These are phyloP conservation scores for Trematosphaeria pertusa DNA, from an alignment of 2,329 filamentous ascomycete genomes.

Conservation along the genomic window DNA sequence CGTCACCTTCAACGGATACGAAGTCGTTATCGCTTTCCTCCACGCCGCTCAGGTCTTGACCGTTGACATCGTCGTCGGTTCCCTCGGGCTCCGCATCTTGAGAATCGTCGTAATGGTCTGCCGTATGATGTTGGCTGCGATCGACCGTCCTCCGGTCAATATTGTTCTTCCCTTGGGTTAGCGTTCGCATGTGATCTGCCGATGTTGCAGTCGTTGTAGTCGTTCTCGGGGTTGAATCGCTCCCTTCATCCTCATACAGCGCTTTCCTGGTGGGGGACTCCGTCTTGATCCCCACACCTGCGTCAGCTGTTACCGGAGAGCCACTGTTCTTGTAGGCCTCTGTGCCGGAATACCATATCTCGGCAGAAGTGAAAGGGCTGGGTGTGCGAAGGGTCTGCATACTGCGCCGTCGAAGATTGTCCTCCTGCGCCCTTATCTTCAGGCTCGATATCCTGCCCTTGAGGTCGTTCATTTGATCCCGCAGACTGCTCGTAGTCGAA, in stretches of 20 bases:
- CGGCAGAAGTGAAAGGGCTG: conserved; percentile 80
- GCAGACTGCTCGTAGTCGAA: conserved; percentile 76
- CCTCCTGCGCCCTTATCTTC: conserved; percentile 78
- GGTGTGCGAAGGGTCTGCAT: conserved; percentile 76
- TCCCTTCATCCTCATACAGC: conserved; percentile 27
- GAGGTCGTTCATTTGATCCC: conserved; percentile 84
- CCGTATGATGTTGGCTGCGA: not conserved
- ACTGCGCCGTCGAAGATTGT: conserved; percentile 79
- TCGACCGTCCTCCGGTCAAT: no score
- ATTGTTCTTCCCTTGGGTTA: not conserved
- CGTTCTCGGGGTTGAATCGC: conserved; percentile 16
- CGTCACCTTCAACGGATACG: conserved; percentile 42
- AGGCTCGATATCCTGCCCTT: conserved; percentile 84
- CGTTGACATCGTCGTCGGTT: not conserved
- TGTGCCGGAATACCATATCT: conserved; percentile 61
- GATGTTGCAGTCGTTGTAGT: conserved; percentile 6
- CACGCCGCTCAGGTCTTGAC: conserved; percentile 33
- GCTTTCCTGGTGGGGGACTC: conserved; percentile 31
- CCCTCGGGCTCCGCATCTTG: no score
- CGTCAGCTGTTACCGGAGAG: conserved; percentile 32
- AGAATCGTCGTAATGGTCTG: not conserved
- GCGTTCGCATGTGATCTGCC: not conserved
- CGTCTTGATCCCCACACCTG: conserved; percentile 38
- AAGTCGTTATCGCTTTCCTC: conserved; percentile 50
- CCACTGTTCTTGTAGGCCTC: conserved; percentile 33